Evolutionary conservation across 148 eudicot species (phyloP).

Genomic region (Arbutus unedo): DNA sequence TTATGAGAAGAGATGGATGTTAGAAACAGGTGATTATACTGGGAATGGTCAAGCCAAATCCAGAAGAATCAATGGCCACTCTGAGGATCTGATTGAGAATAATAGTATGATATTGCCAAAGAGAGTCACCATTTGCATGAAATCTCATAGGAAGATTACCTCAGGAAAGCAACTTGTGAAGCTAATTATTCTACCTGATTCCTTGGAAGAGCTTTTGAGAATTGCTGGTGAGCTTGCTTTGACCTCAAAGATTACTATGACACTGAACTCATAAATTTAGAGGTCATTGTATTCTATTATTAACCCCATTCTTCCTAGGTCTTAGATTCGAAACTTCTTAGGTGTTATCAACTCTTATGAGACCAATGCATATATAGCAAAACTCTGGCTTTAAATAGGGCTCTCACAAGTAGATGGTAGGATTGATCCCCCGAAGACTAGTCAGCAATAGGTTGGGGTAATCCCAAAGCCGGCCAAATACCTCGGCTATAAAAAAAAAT

Average conservation of each 20-base stretch:
- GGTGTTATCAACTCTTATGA: no score
- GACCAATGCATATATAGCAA: no score
- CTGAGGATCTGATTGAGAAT: slow-evolving; percentile 11
- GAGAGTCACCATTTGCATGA: slow-evolving; percentile 70
- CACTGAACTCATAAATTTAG: slow-evolving; percentile 8
- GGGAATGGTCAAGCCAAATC: slow-evolving; percentile 14
- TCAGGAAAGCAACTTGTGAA: slow-evolving; percentile 39
- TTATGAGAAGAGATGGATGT: slow-evolving; percentile 21
- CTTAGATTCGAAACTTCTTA: no score
- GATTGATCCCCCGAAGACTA: no score
- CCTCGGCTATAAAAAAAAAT: no score
- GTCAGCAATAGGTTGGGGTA: no score
- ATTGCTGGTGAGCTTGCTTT: slow-evolving; percentile 56
- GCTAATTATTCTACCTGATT: slow-evolving; percentile 67
- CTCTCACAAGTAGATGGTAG: no score
- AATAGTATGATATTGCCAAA: slow-evolving; percentile 16
- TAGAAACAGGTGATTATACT: slow-evolving; percentile 23
- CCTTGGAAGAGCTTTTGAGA: slow-evolving; percentile 53
- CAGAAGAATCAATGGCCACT: slow-evolving; percentile 13
- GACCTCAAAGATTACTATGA: slow-evolving; percentile 8
- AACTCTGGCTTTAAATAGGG: no score
- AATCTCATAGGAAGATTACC: slow-evolving; percentile 22
- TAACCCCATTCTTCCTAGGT: no score
- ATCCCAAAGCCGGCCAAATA: no score
- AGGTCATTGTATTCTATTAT: background rate